Evolutionary conservation across 2,329 filamentous ascomycete species (phyloP).

Genomic region (Pseudopyricularia javanii): DNA sequence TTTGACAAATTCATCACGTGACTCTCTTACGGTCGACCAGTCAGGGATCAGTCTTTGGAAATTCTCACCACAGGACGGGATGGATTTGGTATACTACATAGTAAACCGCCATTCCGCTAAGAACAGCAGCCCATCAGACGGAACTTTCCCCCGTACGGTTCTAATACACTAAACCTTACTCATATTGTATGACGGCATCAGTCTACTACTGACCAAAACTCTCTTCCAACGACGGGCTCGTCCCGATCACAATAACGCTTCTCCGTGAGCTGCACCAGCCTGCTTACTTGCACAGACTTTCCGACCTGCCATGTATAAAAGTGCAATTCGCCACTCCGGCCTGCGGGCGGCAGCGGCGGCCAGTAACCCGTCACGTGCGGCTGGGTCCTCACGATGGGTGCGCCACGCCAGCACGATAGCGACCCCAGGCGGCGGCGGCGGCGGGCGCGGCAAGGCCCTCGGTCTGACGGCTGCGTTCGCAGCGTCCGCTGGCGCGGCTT

Average conservation of each 20-base stretch:
- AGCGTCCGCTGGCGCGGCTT: background rate
- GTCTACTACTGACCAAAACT: background rate
- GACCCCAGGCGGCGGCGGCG: background rate
- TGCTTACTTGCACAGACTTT: too few species aligned
- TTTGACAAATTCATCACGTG: background rate
- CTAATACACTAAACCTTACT: background rate
- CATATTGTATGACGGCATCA: background rate
- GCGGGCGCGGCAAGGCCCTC: background rate
- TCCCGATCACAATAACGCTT: background rate
- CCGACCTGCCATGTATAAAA: background rate
- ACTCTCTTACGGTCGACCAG: background rate
- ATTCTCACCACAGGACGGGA: background rate
- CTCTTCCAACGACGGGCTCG: background rate
- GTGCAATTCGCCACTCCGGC: background rate
- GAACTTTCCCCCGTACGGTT: background rate
- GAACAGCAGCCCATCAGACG: too few species aligned
- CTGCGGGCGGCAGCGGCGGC: background rate
- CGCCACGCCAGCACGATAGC: background rate
- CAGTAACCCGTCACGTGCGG: background rate
- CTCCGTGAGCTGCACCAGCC: too few species aligned
- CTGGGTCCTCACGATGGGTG: conserved; percentile 7
- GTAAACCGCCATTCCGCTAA: too few species aligned
- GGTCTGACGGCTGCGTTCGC: background rate
- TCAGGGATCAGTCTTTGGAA: background rate
- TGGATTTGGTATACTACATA: background rate